These are phyloP conservation scores for Ziziphus jujuba DNA, from an alignment of 306 rosid genomes.

Conservation along the genomic window DNA sequence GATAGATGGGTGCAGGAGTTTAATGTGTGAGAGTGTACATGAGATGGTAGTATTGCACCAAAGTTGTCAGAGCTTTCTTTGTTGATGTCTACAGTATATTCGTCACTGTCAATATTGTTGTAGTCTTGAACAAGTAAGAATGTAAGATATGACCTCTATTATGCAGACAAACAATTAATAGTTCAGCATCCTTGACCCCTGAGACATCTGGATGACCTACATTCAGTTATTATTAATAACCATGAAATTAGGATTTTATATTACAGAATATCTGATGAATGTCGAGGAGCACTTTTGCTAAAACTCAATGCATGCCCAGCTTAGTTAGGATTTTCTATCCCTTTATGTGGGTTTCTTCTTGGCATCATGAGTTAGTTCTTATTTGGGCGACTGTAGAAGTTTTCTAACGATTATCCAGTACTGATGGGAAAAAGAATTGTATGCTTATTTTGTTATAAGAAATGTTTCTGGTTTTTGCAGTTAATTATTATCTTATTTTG, in stretches of 20 bases:
- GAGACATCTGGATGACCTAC: background rate
- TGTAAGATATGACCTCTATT: background rate
- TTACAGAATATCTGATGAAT: background rate
- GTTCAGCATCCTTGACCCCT: background rate
- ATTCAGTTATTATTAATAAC: background rate
- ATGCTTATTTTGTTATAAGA: conserved; percentile 1
- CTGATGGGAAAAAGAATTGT: conserved; percentile 19
- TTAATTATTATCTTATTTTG: background rate
- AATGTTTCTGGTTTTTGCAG: conserved; percentile 3
- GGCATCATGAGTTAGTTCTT: conserved; percentile 1
- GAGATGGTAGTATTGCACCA: background rate
- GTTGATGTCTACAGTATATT: background rate
- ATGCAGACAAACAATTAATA: background rate
- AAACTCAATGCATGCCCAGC: background rate
- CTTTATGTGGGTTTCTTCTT: conserved; percentile 5
- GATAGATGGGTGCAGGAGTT: conserved; percentile 8
- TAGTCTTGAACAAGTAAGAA: background rate
- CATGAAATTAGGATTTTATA: background rate
- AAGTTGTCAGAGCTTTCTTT: background rate
- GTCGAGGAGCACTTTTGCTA: background rate
- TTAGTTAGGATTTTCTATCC: conserved; percentile 1
- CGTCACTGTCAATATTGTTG: too few species aligned
- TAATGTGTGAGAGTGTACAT: background rate
- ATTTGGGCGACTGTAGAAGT: conserved; percentile 2
- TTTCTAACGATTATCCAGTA: conserved; percentile 1